These are phyloP conservation scores for Globisporangium iwayamae DNA, from an alignment of 352 stramenopile genomes.

Conservation along the genomic window DNA sequence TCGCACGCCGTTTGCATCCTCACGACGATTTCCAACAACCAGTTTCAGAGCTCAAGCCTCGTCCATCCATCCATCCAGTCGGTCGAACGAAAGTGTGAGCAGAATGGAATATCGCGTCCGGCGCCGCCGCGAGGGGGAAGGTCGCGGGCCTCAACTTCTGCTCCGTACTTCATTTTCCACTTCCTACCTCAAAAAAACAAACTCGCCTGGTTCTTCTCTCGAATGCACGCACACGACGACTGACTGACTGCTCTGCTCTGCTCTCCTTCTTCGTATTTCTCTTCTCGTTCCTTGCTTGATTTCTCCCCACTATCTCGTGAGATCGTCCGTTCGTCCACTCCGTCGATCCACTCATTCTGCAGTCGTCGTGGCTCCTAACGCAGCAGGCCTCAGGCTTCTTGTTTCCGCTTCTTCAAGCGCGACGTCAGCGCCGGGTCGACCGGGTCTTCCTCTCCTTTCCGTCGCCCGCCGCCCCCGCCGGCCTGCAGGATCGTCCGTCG, in stretches of 20 bases:
- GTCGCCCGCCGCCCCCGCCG: slow-evolving; percentile 36
- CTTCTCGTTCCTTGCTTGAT: slow-evolving; percentile 8
- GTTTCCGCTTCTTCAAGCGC: slow-evolving; percentile 78
- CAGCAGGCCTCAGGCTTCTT: slow-evolving; percentile 39
- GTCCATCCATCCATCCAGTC: not conserved
- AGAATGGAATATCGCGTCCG: not conserved
- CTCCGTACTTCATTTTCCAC: slow-evolving; percentile 9
- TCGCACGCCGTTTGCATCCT: not conserved
- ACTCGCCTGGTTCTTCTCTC: slow-evolving; percentile 1
- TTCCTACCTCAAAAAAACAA: slow-evolving; percentile 12
- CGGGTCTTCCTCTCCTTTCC: slow-evolving; percentile 65
- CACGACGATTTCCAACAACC: not conserved
- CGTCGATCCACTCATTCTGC: not conserved
- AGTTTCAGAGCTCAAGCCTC: not conserved
- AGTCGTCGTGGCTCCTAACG: slow-evolving; percentile 16
- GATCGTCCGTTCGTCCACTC: not conserved
- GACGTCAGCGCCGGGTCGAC: slow-evolving; percentile 29
- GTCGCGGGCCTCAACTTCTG: slow-evolving; percentile 4
- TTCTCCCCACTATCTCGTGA: slow-evolving; percentile 1
- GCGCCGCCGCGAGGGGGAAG: not conserved
- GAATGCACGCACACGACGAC: slow-evolving; percentile 12
- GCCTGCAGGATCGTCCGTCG: slow-evolving; percentile 56
- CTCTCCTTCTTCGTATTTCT: slow-evolving; percentile 15
- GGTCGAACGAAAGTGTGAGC: not conserved
- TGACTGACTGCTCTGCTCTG: slow-evolving; percentile 6